Evolutionary conservation across 2,329 filamentous ascomycete species (phyloP).

Genomic region (Penicillium decumbens): DNA sequence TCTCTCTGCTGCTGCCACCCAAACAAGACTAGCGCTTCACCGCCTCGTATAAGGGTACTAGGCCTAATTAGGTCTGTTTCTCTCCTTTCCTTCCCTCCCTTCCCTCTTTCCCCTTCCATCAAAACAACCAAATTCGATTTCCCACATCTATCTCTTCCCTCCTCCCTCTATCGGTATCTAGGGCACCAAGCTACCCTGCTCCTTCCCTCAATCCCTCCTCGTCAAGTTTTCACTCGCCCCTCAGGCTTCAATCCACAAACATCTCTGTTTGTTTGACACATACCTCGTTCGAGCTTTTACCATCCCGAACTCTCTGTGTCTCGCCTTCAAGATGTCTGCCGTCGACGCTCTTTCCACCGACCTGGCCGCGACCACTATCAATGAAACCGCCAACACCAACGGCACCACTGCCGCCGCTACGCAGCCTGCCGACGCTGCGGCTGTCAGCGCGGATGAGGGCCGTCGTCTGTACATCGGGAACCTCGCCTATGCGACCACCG

Average conservation of each 20-base stretch:
- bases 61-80: no score
- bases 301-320: constrained; percentile 32
- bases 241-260: constrained; percentile 25
- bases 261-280: constrained; percentile 60
- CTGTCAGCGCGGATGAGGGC: constrained; percentile 96
- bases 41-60: no score
- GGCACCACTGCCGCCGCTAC: constrained; percentile 63
- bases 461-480: constrained; percentile 99
- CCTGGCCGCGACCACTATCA: constrained; percentile 63
- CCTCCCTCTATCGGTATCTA: constrained; percentile 53
- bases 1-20: not conserved
- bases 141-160: constrained; percentile 23
- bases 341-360: constrained; percentile 65
- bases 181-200: constrained; percentile 85
- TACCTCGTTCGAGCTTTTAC: constrained; percentile 22
- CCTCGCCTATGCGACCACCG: constrained; percentile 99
- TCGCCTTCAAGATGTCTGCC: constrained; percentile 67
- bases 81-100: constrained; percentile 16
- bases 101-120: constrained; percentile 21
- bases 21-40: constrained; percentile 16
- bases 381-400: constrained; percentile 48
- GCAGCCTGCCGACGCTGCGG: constrained; percentile 76
- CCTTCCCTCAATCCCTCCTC: constrained; percentile 54
- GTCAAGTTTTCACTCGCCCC: constrained; percentile 44
- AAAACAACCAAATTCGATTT: constrained; percentile 15